These are phyloP conservation scores for Dendrostoma leiphaemia DNA, from an alignment of 2,329 filamentous ascomycete species.

Conservation along the genomic window DNA sequence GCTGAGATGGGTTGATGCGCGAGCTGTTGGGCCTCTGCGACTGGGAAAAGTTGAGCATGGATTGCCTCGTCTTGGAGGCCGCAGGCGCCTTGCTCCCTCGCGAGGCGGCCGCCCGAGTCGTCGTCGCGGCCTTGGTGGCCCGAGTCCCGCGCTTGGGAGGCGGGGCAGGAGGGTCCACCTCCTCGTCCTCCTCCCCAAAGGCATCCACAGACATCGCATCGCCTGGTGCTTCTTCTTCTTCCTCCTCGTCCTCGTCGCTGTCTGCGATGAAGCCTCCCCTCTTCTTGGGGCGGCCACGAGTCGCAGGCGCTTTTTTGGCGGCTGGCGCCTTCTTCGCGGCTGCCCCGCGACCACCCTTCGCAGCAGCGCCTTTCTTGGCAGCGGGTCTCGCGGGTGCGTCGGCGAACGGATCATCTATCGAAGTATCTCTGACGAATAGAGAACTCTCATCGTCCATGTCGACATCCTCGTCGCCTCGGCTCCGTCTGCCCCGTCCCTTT, in stretches of 20 bases:
- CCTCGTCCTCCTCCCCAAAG: conserved; percentile 33
- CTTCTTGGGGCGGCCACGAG: conserved; percentile 43
- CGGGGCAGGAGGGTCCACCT: conserved; percentile 32
- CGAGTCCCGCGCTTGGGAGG: conserved; percentile 34
- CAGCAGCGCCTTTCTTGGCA: conserved; percentile 26
- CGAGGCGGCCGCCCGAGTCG: conserved; percentile 29
- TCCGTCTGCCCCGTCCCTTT: conserved; percentile 34
- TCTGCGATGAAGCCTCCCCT: conserved; percentile 35
- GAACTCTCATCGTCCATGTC: conserved; percentile 49
- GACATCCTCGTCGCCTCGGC: conserved; percentile 48
- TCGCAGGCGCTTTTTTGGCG: conserved; percentile 43
- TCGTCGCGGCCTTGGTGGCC: conserved; percentile 20
- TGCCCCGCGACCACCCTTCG: conserved; percentile 30
- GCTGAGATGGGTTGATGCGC: conserved; percentile 39
- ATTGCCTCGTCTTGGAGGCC: conserved; percentile 39
- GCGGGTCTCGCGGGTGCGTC: conserved; percentile 22
- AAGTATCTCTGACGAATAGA: conserved; percentile 44
- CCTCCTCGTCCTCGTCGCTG: conserved; percentile 38
- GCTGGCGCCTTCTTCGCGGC: conserved; percentile 35
- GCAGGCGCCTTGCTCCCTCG: conserved; percentile 23
- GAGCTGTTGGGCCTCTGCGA: conserved; percentile 22
- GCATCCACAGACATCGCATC: conserved; percentile 28
- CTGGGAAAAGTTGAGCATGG: conserved; percentile 50
- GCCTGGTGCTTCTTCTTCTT: conserved; percentile 16
- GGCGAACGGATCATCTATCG: conserved; percentile 1